A percentile compares a stretch with the other conserved stretches of the same genome.
phyloP scores from a whole-genome alignment of 1,284 basidiomycete genomes.

The Microbotryum scabiosae region DNA sequence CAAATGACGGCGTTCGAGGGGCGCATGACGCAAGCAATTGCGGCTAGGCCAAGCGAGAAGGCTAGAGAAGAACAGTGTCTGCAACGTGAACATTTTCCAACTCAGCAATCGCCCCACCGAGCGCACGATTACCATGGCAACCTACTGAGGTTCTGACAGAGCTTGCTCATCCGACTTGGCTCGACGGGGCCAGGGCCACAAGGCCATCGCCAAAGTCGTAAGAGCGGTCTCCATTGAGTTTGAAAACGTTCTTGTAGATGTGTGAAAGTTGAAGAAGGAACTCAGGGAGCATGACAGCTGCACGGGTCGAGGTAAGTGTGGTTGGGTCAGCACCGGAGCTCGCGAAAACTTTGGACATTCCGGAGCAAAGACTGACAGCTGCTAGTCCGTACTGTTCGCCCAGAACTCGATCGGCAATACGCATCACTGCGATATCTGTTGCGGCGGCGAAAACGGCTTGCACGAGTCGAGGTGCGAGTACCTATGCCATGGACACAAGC shows the following conservation, averaged over 20 bases:
- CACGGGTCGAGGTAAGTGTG: constrained; percentile 2
- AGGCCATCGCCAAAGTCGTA: constrained; percentile 64
- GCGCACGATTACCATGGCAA: too few species aligned
- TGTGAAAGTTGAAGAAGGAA: constrained; percentile 77
- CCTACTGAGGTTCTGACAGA: constrained; percentile 5
- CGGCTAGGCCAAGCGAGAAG: constrained; percentile 53
- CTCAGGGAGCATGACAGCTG: constrained; percentile 74
- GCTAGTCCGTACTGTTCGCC: constrained; percentile 54
- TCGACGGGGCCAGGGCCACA: constrained; percentile 51
- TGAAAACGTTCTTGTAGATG: constrained; percentile 78
- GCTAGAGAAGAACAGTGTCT: constrained; percentile 22
- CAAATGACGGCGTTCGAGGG: constrained; percentile 83
- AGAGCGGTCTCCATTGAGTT: constrained; percentile 88
- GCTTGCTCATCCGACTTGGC: neutral
- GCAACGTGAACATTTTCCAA: too few species aligned
- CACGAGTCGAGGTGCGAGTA: constrained; percentile 59
- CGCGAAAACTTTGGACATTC: neutral
- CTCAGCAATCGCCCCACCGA: too few species aligned
- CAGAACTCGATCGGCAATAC: constrained; percentile 54
- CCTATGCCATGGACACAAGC: constrained; percentile 31
- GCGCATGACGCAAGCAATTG: constrained; percentile 67
- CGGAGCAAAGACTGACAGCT: constrained; percentile 50
- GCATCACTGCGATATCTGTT: constrained; percentile 65
- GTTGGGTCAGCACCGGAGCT: neutral
- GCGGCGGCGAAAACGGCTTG: constrained; percentile 71